Conservation (phyloP, 2,329 filamentous ascomycete species). For the Pseudogymnoascus sp. region DNA sequence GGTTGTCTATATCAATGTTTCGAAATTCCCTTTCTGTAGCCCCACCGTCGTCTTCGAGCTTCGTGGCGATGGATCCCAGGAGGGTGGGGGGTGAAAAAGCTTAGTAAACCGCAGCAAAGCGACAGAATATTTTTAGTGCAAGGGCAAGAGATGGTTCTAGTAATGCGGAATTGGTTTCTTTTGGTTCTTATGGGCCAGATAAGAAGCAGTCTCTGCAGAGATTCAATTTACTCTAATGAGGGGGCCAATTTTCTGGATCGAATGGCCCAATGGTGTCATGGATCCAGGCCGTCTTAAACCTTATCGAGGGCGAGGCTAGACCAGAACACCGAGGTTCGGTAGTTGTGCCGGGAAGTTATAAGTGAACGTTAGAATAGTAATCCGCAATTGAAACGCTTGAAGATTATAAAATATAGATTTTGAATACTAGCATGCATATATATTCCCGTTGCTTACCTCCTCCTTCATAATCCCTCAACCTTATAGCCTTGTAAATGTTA, state of each 20-base stretch:
- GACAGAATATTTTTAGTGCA: neutral
- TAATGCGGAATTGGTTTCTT: neutral
- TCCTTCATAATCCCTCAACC: neutral
- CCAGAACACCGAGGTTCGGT: neutral
- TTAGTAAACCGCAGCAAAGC: neutral
- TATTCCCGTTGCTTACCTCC: neutral
- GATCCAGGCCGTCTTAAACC: neutral
- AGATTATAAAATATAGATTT: neutral
- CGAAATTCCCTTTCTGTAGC: neutral
- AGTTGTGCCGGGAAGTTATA: neutral
- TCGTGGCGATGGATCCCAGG: neutral
- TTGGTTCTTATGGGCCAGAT: neutral
- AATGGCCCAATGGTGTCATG: neutral
- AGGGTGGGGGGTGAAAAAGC: neutral
- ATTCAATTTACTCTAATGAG: neutral
- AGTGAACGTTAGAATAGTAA: neutral
- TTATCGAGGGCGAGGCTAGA: neutral
- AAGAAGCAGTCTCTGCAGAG: neutral
- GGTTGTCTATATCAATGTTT: slow-evolving; percentile 2
- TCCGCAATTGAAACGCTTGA: neutral
- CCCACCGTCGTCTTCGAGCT: neutral
- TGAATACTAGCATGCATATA: neutral
- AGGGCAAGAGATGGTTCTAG: neutral
- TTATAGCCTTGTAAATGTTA: neutral
- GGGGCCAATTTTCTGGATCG: neutral